Conservation (phyloP, 2,329 filamentous ascomycete species). For the Fusarium sp. region DNA sequence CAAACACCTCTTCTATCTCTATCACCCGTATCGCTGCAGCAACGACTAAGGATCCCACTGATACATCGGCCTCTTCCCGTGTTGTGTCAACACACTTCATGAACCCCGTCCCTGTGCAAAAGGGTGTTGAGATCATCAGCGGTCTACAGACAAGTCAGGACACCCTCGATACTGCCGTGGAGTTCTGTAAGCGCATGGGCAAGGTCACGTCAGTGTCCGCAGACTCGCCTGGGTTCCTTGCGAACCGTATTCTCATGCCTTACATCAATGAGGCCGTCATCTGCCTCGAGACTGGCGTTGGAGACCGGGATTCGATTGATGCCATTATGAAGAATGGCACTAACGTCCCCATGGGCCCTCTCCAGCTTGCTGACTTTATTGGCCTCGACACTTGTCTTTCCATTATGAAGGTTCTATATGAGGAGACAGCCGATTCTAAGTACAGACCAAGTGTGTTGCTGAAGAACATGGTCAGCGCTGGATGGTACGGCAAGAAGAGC, state of each 20-base stretch:
- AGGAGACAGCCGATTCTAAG: constrained; percentile 94
- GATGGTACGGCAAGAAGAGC: constrained; percentile 97
- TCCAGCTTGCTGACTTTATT: constrained; percentile 96
- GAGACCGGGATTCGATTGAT: constrained; percentile 91
- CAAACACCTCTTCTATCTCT: constrained; percentile 98
- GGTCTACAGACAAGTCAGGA: constrained; percentile 89
- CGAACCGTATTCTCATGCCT: constrained; percentile 97
- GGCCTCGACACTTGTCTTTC: constrained; percentile 95
- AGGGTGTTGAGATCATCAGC: constrained; percentile 97
- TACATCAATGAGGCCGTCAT: constrained; percentile 99
- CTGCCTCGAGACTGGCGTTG: constrained; percentile 93
- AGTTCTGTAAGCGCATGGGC: constrained; percentile 91
- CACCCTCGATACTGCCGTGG: constrained; percentile 85
- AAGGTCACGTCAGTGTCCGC: constrained; percentile 90
- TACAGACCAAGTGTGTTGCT: constrained; percentile 91
- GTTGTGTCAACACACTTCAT: constrained; percentile 98
- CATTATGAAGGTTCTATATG: constrained; percentile 95
- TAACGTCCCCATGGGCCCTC: constrained; percentile 96
- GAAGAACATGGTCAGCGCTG: constrained; percentile 96
- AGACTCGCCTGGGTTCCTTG: constrained; percentile 93
- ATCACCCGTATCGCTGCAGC: constrained; percentile 96
- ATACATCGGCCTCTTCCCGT: constrained; percentile 84
- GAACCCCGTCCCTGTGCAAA: constrained; percentile 98
- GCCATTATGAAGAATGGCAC: constrained; percentile 99
- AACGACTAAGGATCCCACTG: constrained; percentile 81